Evolutionary conservation across 352 stramenopile species (phyloP).

Genomic region (Detonula confervacea): DNA sequence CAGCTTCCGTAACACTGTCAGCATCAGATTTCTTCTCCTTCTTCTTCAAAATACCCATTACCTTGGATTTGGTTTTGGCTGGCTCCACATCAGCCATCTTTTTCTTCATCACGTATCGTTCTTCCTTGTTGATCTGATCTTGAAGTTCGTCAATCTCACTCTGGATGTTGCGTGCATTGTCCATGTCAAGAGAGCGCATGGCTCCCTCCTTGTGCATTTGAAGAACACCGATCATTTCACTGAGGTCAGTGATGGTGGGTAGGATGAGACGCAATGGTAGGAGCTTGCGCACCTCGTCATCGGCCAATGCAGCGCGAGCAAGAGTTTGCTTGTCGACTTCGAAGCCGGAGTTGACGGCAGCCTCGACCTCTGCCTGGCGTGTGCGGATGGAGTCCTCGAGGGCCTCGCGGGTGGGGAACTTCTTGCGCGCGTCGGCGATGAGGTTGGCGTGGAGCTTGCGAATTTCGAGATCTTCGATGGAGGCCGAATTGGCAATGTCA

Average conservation of each 20-base stretch:
- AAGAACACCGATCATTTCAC: conserved; percentile 51
- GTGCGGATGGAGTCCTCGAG: conserved; percentile 55
- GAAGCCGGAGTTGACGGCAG: conserved; percentile 49
- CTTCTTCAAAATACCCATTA: conserved; percentile 33
- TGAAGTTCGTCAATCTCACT: conserved; percentile 58
- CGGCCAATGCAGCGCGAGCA: conserved; percentile 43
- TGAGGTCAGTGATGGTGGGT: conserved; percentile 40
- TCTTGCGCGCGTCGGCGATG: conserved; percentile 52
- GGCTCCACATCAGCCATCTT: background rate
- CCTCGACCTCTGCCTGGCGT: conserved; percentile 39
- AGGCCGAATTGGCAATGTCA: conserved; percentile 5
- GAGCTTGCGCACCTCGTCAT: conserved; percentile 56
- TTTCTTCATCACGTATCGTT: conserved; percentile 40
- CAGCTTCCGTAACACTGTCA: too few species aligned
- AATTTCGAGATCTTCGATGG: conserved; percentile 46
- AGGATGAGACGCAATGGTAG: conserved; percentile 59
- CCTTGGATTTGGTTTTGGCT: conserved; percentile 13
- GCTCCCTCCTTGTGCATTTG: conserved; percentile 58
- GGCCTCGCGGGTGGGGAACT: conserved; percentile 51
- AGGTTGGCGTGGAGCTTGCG: conserved; percentile 44
- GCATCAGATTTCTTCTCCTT: conserved; percentile 25
- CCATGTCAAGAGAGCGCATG: conserved; percentile 30
- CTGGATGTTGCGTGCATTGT: conserved; percentile 33
- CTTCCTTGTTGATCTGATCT: conserved; percentile 51
- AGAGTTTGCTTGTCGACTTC: conserved; percentile 56